These are phyloP conservation scores for Geotrichum citri-aurantii DNA, from an alignment of 1,139 yeast genomes.

Conservation along the genomic window DNA sequence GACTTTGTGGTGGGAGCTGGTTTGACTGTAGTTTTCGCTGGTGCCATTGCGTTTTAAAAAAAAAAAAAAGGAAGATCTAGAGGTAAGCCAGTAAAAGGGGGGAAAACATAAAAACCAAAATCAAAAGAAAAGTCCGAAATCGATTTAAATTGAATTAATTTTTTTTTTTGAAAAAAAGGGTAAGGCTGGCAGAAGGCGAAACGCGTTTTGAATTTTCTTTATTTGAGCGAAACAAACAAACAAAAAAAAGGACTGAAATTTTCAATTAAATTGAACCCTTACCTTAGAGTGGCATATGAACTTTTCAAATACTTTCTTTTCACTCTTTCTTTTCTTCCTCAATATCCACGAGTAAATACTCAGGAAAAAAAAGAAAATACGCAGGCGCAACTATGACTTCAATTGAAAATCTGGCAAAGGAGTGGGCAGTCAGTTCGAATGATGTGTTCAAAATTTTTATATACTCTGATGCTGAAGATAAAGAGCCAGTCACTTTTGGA, in stretches of 20 bases:
- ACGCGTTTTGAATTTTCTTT: neutral
- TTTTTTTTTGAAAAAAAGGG: too few relatives aligned
- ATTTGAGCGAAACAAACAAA: neutral
- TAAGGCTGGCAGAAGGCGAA: neutral
- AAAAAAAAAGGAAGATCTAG: too few relatives aligned
- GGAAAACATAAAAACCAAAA: neutral
- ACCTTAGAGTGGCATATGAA: neutral
- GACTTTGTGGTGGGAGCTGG: neutral
- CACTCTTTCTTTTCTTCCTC: neutral
- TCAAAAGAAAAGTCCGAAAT: neutral
- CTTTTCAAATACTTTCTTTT: neutral
- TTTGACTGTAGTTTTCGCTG: neutral
- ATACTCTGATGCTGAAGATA: slow-evolving; percentile 23
- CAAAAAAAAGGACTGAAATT: too few relatives aligned
- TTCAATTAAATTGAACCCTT: too few relatives aligned
- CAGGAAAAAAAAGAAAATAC: too few relatives aligned
- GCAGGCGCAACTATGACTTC: slow-evolving; percentile 2
- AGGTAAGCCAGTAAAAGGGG: neutral
- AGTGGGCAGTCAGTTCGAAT: slow-evolving; percentile 66
- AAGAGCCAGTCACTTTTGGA: slow-evolving; percentile 31
- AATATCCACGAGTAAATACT: neutral
- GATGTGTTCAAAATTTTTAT: slow-evolving; percentile 53
- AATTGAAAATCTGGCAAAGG: slow-evolving; percentile 38
- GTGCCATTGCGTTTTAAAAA: neutral
- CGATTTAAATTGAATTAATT: too few relatives aligned